Percentiles rank a stretch among this genome's conserved stretches.
Conservation (phyloP, 164 flowering plant genomes). For the Amborella trichopoda region DNA sequence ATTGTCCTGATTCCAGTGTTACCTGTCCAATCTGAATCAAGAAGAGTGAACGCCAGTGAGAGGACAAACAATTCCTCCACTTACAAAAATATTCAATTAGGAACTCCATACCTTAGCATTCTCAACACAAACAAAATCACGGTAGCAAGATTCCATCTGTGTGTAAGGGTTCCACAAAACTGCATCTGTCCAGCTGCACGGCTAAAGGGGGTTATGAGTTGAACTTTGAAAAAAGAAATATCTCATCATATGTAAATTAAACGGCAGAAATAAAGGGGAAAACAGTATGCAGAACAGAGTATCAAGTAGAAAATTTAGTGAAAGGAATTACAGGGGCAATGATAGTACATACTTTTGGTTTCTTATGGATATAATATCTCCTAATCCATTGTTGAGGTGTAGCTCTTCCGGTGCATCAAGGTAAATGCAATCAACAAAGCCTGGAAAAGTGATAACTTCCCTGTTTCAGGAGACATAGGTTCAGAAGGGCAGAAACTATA, state of each 20-base stretch:
- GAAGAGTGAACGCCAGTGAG: background rate
- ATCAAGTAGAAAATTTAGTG: background rate
- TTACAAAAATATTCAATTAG: background rate
- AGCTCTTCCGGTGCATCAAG: conserved; percentile 63
- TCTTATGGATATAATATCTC: conserved; percentile 44
- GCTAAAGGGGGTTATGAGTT: conserved; percentile 2
- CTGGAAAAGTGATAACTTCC: conserved; percentile 75
- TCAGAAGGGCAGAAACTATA: no score
- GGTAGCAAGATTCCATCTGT: conserved; percentile 81
- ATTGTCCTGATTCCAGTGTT: conserved; percentile 17
- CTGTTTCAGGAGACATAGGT: no score
- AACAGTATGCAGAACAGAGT: background rate
- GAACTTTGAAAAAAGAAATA: background rate
- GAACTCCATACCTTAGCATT: conserved; percentile 64
- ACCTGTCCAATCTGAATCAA: conserved; percentile 15
- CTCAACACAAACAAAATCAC: conserved; percentile 91
- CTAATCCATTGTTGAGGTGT: conserved; percentile 71
- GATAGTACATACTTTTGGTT: conserved; percentile 49
- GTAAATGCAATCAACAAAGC: conserved; percentile 89
- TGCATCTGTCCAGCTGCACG: conserved; percentile 84
- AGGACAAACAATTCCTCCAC: background rate
- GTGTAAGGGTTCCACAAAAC: conserved; percentile 89
- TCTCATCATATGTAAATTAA: background rate
- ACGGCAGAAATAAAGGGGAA: background rate
- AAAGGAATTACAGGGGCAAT: background rate